Evolutionary conservation across 2,329 filamentous ascomycete genomes (phyloP), one percentile per base, ranked within the genome.

Genomic region (Knufia petricola): DNA sequence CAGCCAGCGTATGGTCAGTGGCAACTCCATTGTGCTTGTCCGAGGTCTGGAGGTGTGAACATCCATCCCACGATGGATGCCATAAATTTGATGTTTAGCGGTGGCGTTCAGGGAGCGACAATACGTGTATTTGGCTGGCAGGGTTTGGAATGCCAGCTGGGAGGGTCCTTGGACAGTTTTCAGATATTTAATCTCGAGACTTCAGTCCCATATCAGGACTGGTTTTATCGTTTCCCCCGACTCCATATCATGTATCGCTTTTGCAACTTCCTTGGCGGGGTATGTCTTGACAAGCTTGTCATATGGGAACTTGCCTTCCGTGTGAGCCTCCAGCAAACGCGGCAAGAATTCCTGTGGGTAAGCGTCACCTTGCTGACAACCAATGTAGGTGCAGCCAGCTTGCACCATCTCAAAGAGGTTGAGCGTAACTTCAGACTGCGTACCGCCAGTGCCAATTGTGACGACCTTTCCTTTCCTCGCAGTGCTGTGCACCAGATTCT

Each of bases 1-100:
- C 48, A 88, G 87, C 3, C 73, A 74, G 46, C 75, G 74, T 12
- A 63, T 60, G 23, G 71, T 94, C 50, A 89, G 78, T 57, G 92
- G 92, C 1, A 90, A 98, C 63, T 95, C 88, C 9, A 79, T 98
- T 55, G 88, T 96, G 20, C 63, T 98, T 59, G 61, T 98, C 46
- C 75, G 92, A 53, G 92, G 92, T 0, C 83, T 95, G 46, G 87
- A 87, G 1, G 78, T 47, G 15, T 47, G 30, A 32, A 6, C 19
- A n/a, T 82, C n/a, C 78, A 85, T 48, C 68, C 82, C 17, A 81
- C 87, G 6, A 30, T 46, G 28, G 9, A 7, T 13, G 17, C 28
- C 6, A n/a, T 13, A 37, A 9, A 3, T 8, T 37, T n/a, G 13
- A 19, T 12, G 6, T 17, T 44, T 32, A 44, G 40, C 40, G 40